These are phyloP conservation scores for Parietaria judaica DNA, from an alignment of 306 rosid genomes.

Conservation along the genomic window DNA sequence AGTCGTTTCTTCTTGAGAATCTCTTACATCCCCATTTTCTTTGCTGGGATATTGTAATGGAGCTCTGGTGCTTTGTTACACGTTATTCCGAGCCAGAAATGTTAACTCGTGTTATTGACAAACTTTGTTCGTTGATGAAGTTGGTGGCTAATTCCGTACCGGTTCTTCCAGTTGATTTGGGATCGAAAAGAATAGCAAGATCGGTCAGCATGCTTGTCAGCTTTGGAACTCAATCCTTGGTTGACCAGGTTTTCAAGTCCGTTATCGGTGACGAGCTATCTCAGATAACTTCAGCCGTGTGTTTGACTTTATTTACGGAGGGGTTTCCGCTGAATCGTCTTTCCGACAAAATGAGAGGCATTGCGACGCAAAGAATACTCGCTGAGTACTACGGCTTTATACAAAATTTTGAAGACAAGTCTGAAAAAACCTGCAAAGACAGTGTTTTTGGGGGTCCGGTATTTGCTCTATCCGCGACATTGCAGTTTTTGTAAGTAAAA, in stretches of 20 bases:
- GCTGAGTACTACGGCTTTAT: constrained; percentile 53
- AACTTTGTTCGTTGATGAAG: constrained; percentile 58
- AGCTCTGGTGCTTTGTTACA: constrained; percentile 81
- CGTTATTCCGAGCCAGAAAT: constrained; percentile 54
- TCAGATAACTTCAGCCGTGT: constrained; percentile 34
- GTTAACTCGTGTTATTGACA: constrained; percentile 38
- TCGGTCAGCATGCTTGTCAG: constrained; percentile 54
- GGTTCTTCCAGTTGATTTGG: constrained; percentile 46
- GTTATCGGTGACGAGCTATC: constrained; percentile 46
- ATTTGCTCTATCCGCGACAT: constrained; percentile 59
- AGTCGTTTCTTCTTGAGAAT: constrained; percentile 70
- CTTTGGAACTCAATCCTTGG: constrained; percentile 45
- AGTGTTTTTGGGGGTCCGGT: constrained; percentile 51
- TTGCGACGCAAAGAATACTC: constrained; percentile 37
- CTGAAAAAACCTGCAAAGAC: constrained; percentile 27
- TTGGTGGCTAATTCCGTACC: constrained; percentile 51
- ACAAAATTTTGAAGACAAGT: constrained; percentile 45
- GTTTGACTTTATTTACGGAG: constrained; percentile 59
- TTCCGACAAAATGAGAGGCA: constrained; percentile 50
- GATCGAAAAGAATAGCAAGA: constrained; percentile 73
- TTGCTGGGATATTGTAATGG: constrained; percentile 81
- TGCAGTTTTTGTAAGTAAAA: constrained; percentile 64
- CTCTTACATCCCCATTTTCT: constrained; percentile 89
- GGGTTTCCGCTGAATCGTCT: constrained; percentile 69
- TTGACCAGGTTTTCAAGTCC: constrained; percentile 43